Evolutionary conservation across 768 basidiomycete species (phyloP), one percentile per base, ranked within the genome.

Genomic region (Galerina sulciceps): DNA sequence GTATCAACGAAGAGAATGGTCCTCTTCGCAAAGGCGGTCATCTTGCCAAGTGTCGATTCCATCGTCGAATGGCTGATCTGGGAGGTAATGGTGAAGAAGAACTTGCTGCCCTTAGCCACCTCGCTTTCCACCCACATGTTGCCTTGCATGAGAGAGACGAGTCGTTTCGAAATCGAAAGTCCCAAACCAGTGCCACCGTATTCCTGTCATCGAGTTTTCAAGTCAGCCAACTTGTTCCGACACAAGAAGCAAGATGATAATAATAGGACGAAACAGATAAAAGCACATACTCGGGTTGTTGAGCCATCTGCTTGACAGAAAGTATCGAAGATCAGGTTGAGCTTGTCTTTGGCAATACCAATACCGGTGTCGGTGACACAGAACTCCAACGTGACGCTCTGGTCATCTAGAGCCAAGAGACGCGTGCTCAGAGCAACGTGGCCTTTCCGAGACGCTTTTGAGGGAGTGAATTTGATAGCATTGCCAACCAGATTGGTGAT

Each of bases 261-360:
- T 5, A 46, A 38, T 41, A 2, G 20, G 34, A 37, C 37, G 37
- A 50, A 47, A 52, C 46, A 58, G 59, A n/a, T 34, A 60, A 53
- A 51, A 60, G 51, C 46, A 79, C 89, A 42, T 66, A 93, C 93
- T 69, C 96, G 76, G 5, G 96, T 99, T 4, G 97, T 99, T 8
- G 95, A 98, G 22, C 97, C 97, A 79, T 99, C 97, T 0, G 97
- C 97, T 71, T 99, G 97, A 64, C 93, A 94, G 76, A 99, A 99
- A 1, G 97, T 99, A 70, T 99, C 97, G 75, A 99, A 99, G 71
- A 99, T 99, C 68, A 99, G 80, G 69, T 96, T 96, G 64, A 99
- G 78, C 79, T 99, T 99, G 74, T 99, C 97, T 71, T 95, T 94
- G 55, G 96, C 94, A 71, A 99, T 99, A 52, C 97, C 97, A 67